Conservation (phyloP, 495 filamentous ascomycete species). For the Entonaema liquescens region DNA sequence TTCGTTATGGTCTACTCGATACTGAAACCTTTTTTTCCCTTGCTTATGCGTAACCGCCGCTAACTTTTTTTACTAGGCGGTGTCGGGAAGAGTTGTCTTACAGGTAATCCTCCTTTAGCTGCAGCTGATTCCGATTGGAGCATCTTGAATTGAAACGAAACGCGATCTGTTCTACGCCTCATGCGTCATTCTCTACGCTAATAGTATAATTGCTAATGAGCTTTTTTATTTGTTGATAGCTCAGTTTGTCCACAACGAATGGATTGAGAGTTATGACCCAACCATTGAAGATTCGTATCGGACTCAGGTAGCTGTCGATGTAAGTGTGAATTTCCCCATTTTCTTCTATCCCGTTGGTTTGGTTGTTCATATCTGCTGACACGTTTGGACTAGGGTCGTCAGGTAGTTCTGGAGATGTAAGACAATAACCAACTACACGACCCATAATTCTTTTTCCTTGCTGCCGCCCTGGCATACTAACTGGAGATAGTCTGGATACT, state of each 20-base stretch:
- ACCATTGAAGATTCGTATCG: conserved; percentile 98
- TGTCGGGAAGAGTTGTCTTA: conserved; percentile 97
- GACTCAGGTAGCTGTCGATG: conserved; percentile 94
- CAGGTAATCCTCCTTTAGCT: conserved; percentile 67
- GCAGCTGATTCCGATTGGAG: conserved; percentile 29
- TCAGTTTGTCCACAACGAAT: conserved; percentile 99
- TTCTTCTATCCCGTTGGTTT: conserved; percentile 24
- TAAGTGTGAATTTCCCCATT: conserved; percentile 55
- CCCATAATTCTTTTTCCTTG: conserved; percentile 23
- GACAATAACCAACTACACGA: conserved; percentile 42
- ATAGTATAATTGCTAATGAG: conserved; percentile 36
- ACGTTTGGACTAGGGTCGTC: conserved; percentile 72
- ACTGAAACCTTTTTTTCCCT: conserved; percentile 15
- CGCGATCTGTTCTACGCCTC: conserved; percentile 15
- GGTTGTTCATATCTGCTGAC: conserved; percentile 39
- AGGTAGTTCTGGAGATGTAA: conserved; percentile 97
- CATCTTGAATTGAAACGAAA: conserved; percentile 32
- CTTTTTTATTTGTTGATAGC: conserved; percentile 62
- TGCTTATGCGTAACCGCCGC: conserved; percentile 43
- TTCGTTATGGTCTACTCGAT: conserved; percentile 8
- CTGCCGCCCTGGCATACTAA: conserved; percentile 33
- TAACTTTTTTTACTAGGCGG: conserved; percentile 68
- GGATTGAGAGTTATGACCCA: conserved; percentile 99
- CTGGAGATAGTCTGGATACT: conserved; percentile 78
- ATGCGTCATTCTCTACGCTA: conserved; percentile 20